Evolutionary conservation across 805 yeast genomes (phyloP).

Genomic region (Hanseniaspora thailandica): DNA sequence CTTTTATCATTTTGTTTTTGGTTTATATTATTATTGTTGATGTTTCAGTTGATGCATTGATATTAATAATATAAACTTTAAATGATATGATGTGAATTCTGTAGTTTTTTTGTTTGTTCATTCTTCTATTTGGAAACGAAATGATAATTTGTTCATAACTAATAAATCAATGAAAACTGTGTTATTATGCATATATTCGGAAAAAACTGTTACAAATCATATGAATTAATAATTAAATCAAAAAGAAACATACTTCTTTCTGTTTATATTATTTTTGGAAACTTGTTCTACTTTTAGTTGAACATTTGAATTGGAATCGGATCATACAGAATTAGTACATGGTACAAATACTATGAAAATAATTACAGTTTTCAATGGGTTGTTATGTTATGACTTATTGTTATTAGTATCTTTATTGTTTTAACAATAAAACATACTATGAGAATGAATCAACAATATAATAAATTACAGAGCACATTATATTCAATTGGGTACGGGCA

Average conservation of each 20-base stretch:
- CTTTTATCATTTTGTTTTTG: conserved; percentile 1
- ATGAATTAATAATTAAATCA: background rate
- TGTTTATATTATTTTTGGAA: background rate
- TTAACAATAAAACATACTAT: too few species aligned
- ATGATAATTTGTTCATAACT: conserved; percentile 7
- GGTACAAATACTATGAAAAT: too few species aligned
- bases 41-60: background rate
- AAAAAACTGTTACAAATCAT: conserved; percentile 1
- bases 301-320: background rate
- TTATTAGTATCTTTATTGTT: background rate
- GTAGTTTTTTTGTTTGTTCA: background rate
- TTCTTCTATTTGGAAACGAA: too few species aligned
- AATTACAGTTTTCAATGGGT: background rate
- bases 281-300: background rate
- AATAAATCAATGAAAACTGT: conserved; percentile 5
- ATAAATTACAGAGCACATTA: too few species aligned
- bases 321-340: too few species aligned
- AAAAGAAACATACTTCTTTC: background rate
- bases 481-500: background rate
- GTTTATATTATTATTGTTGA: conserved; percentile 8
- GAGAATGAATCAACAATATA: too few species aligned
- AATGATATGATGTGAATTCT: conserved; percentile 5
- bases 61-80: conserved; percentile 10
- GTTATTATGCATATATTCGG: conserved; percentile 13
- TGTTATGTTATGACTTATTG: background rate